Evolutionary conservation across 192 early-diverging fungal genomes (phyloP), one percentile per base, ranked within the genome.

Genomic region (Geosiphon pyriformis): DNA sequence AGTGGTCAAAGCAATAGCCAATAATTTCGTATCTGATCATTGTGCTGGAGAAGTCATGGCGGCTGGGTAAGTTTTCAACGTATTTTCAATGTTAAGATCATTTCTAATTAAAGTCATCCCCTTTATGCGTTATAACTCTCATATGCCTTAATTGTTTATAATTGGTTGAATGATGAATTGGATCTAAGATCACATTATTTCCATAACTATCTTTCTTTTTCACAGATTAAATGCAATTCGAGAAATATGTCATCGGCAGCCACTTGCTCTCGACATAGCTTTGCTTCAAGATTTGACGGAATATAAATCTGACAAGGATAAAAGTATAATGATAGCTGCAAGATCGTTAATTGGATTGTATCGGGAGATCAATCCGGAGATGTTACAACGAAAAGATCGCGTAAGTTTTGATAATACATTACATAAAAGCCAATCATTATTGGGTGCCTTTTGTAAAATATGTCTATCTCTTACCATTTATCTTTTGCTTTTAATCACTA

Each of bases 1-100:
- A 10, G 86, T 96, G 6, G 75, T 99, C n/a, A 87, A 88, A 65
- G 90, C 90, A 11, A 87, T 98, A 20, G 94, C 97, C 15, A 92
- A 99, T 76, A 92, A 91, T 79, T 99, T 99, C 85, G 89, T 99
- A 25, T 91, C 92, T 42, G 92, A 90, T 69, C 93, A 94, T 73
- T 88, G 84, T 46, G 78, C 95, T 7, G 83, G 85, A 4, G 97
- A 98, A 72, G 97, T 98, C 35, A 94, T 99, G 79, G 87, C 90
- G 17, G 96, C 94, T 4, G 97, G 95, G 72, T 80, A 78, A 61
- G 52, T 65, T 18, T 30, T 49, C n/a, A n/a, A n/a, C n/a, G n/a
- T n/a, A n/a, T n/a, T n/a, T n/a, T n/a, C n/a, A n/a, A n/a, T n/a
- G n/a, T n/a, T n/a, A n/a, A n/a, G n/a, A n/a, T n/a, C n/a, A n/a